These are phyloP conservation scores for Diaporthe sp. DNA, from an alignment of 2,329 filamentous ascomycete genomes.

Conservation along the genomic window DNA sequence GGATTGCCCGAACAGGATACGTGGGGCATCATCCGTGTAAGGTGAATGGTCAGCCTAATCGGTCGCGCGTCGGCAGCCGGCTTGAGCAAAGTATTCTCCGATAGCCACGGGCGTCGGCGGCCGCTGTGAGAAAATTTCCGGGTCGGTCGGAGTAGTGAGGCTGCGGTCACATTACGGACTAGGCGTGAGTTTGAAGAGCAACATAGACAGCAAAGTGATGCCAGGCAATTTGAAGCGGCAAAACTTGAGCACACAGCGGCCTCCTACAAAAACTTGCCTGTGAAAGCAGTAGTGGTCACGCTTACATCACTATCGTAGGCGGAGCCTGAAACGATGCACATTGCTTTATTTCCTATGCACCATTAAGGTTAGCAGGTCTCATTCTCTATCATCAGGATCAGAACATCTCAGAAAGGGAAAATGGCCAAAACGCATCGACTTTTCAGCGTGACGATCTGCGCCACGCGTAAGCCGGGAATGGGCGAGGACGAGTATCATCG, in stretches of 20 bases:
- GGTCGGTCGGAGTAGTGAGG: background rate
- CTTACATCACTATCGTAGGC: no score
- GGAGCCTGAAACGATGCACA: background rate
- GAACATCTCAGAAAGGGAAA: background rate
- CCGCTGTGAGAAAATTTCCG: background rate
- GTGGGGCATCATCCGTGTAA: slow-evolving; percentile 10
- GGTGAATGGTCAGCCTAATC: slow-evolving; percentile 2
- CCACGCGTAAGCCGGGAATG: slow-evolving; percentile 9
- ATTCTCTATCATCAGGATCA: background rate
- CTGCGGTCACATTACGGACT: no score
- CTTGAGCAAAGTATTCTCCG: background rate
- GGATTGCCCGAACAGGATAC: background rate
- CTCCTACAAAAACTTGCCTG: background rate
- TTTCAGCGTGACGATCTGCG: slow-evolving; percentile 15
- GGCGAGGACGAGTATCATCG: slow-evolving; percentile 9
- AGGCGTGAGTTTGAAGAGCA: background rate
- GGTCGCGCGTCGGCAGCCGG: slow-evolving; percentile 4
- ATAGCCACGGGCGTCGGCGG: background rate
- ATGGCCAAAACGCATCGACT: background rate
- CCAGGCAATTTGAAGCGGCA: background rate
- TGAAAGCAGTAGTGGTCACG: background rate
- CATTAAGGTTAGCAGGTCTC: no score
- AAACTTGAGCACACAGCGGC: background rate
- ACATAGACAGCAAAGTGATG: no score
- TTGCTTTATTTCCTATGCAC: background rate